Evolutionary conservation across 306 rosid species (phyloP).

Genomic region (Dalbergia cochinchinensis): DNA sequence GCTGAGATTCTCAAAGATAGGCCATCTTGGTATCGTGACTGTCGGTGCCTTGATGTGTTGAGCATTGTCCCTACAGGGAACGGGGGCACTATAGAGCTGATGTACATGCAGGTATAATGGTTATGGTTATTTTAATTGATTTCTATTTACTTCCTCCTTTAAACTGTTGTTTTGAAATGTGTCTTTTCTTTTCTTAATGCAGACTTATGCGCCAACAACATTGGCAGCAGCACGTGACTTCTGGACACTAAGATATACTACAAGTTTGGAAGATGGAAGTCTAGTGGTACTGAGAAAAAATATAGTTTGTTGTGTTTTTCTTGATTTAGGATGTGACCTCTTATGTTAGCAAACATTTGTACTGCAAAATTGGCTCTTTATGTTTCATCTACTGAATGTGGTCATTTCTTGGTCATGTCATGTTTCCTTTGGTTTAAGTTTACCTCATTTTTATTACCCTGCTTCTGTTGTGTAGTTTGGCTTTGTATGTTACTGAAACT

Average conservation of each 20-base stretch:
- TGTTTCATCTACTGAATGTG: not conserved
- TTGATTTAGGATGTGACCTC: not conserved
- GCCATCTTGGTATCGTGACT: slow-evolving; percentile 90
- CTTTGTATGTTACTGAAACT: not conserved
- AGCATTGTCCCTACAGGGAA: slow-evolving; percentile 82
- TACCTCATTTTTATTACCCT: not conserved
- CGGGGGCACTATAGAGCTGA: slow-evolving; percentile 93
- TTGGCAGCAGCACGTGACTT: slow-evolving; percentile 98
- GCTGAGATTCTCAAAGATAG: slow-evolving; percentile 97
- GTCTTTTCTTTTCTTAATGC: not conserved
- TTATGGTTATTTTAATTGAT: not conserved
- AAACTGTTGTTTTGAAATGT: not conserved
- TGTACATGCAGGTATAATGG: slow-evolving; percentile 83
- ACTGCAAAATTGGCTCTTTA: not conserved
- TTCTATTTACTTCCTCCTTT: not conserved
- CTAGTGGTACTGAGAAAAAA: slow-evolving; percentile 74
- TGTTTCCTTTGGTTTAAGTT: not conserved
- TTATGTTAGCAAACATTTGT: not conserved
- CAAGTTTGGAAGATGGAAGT: slow-evolving; percentile 95
- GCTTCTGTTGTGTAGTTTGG: not conserved
- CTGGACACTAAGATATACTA: slow-evolving; percentile 90
- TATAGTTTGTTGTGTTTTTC: not conserved
- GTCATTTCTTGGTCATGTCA: not conserved
- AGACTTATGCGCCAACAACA: slow-evolving; percentile 97
- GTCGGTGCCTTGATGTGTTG: slow-evolving; percentile 83